These are phyloP conservation scores for Pythium sp. DNA, from an alignment of 352 stramenopile species.

Conservation along the genomic window DNA sequence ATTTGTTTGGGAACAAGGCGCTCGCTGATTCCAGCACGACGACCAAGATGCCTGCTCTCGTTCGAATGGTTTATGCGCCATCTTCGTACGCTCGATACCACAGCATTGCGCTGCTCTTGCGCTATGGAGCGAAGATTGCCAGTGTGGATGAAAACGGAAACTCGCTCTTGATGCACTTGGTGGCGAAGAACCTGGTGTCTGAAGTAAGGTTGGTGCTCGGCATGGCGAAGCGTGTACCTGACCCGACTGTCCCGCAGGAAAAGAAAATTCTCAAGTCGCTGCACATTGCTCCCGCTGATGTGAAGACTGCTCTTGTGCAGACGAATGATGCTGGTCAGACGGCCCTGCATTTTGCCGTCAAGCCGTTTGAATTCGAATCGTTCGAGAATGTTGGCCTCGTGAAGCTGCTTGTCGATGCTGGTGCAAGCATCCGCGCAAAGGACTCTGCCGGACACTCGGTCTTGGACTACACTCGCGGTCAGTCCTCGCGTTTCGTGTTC, in stretches of 20 bases:
- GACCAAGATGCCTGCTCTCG: slow-evolving; percentile 36
- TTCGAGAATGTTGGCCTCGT: slow-evolving; percentile 64
- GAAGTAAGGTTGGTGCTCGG: slow-evolving; percentile 50
- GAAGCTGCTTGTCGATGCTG: slow-evolving; percentile 40
- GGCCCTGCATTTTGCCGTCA: slow-evolving; percentile 57
- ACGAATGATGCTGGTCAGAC: slow-evolving; percentile 45
- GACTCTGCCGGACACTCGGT: slow-evolving; percentile 39
- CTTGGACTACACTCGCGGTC: slow-evolving; percentile 53
- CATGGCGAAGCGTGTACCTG: slow-evolving; percentile 36
- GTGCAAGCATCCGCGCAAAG: slow-evolving; percentile 31
- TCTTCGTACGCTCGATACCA: slow-evolving; percentile 31
- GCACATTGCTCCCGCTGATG: slow-evolving; percentile 38
- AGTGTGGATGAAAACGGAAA: slow-evolving; percentile 49
- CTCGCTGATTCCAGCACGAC: slow-evolving; percentile 23
- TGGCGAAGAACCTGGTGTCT: slow-evolving; percentile 39
- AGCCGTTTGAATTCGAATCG: slow-evolving; percentile 53
- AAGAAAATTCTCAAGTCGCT: slow-evolving; percentile 36
- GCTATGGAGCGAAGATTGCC: slow-evolving; percentile 55
- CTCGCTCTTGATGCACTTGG: slow-evolving; percentile 61
- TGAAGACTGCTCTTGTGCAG: slow-evolving; percentile 40
- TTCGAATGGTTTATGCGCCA: slow-evolving; percentile 42
- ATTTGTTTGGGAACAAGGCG: slow-evolving; percentile 43
- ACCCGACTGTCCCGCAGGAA: slow-evolving; percentile 28
- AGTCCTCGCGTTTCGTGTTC: slow-evolving; percentile 58
- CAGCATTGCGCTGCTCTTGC: slow-evolving; percentile 47